Evolutionary conservation across 73 alveolate genomes (phyloP).

Genomic region (Symbiodinium natans): DNA sequence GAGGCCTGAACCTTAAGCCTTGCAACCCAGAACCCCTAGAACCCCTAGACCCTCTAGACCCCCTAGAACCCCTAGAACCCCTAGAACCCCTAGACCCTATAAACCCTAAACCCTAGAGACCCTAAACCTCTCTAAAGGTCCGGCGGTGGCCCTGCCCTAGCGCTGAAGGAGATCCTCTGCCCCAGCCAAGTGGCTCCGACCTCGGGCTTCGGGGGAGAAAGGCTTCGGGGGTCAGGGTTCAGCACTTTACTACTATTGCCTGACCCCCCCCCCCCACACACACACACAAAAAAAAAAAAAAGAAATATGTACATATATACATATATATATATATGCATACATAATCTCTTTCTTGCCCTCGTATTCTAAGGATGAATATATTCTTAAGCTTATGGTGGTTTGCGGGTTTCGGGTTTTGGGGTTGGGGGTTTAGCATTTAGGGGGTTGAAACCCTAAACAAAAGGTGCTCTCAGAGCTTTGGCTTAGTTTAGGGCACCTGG

Average conservation of each 20-base stretch:
- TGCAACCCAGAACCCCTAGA: not conserved
- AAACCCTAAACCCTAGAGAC: not conserved
- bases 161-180: conserved; percentile 68
- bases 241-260: no score
- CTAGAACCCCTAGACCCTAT: not conserved
- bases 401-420: not conserved
- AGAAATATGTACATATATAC: no score
- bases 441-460: not conserved
- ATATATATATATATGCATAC: no score
- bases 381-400: not conserved
- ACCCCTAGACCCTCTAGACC: not conserved
- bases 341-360: no score
- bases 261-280: no score
- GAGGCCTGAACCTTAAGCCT: not conserved
- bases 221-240: no score
- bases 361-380: no score
- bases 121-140: not conserved
- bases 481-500: no score
- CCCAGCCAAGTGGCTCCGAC: conserved; percentile 3
- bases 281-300: no score
- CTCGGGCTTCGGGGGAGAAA: not conserved
- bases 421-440: not conserved
- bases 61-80: no score
- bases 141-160: conserved; percentile 61
- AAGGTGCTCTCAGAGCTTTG: no score